A percentile compares a stretch with the other conserved stretches of the same genome.
Conservation (phyloP, 1,139 yeast genomes). For the Pichia norvegensis region DNA sequence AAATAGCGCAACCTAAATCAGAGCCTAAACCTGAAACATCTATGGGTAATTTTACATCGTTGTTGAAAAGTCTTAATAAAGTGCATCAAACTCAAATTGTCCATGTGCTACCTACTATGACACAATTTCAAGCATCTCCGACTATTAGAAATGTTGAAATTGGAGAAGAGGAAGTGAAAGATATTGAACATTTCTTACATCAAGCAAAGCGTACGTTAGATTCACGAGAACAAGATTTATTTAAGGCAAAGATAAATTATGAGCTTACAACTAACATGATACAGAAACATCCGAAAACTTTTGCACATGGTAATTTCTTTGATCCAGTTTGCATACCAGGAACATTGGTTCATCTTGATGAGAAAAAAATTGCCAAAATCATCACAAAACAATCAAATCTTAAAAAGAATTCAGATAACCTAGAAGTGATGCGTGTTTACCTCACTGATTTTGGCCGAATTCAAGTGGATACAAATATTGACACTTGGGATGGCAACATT, state of each 20-base stretch:
- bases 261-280: conserved; percentile 42
- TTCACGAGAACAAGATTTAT: conserved; percentile 35
- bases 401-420: conserved; percentile 1
- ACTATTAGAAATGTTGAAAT: conserved; percentile 7
- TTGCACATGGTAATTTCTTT: conserved; percentile 44
- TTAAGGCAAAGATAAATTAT: conserved; percentile 44
- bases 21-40: too few relatives aligned
- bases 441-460: conserved; percentile 21
- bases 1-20: too few relatives aligned
- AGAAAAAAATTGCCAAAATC: not conserved
- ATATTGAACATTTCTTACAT: conserved; percentile 32
- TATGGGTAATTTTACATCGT: conserved; percentile 4
- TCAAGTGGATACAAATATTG: not conserved
- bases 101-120: conserved; percentile 20
- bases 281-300: conserved; percentile 32
- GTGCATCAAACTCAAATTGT: conserved; percentile 12
- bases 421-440: conserved; percentile 41
- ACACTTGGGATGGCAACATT: conserved; percentile 8
- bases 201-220: conserved; percentile 37
- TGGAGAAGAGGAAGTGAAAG: conserved; percentile 9
- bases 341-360: conserved; percentile 17
- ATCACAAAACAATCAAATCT: not conserved
- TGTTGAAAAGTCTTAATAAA: conserved; percentile 20
- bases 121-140: conserved; percentile 20
- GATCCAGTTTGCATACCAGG: conserved; percentile 35